Percentiles rank a stretch among this genome's conserved stretches.
Conservation (phyloP, 495 filamentous ascomycete species). For the Bacidia gigantensis region DNA sequence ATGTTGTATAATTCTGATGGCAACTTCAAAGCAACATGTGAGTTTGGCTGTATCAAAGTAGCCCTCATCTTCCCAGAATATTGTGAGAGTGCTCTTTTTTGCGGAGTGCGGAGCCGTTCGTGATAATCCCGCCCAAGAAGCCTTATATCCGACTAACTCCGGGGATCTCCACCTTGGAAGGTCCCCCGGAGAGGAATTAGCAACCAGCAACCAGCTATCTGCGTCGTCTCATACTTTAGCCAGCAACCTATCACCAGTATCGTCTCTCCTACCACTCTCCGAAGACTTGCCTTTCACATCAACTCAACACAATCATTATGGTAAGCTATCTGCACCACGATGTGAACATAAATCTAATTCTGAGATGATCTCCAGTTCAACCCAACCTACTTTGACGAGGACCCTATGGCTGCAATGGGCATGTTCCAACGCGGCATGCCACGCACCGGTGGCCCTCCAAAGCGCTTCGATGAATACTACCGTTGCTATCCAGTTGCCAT, state of each 20-base stretch:
- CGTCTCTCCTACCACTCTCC: not conserved
- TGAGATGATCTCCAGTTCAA: slow-evolving; percentile 33
- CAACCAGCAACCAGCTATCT: too few relatives aligned
- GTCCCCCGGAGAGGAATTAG: too few relatives aligned
- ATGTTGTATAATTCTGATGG: slow-evolving; percentile 53
- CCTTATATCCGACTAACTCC: too few relatives aligned
- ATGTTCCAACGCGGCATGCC: slow-evolving; percentile 28
- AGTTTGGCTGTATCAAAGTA: slow-evolving; percentile 42
- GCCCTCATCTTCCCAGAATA: slow-evolving; percentile 6
- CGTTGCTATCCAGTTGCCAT: slow-evolving; percentile 89
- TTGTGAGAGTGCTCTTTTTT: not conserved
- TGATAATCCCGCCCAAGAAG: too few relatives aligned
- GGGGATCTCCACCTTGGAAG: too few relatives aligned
- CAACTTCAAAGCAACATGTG: slow-evolving; percentile 50
- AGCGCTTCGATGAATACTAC: slow-evolving; percentile 94
- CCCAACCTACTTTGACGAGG: slow-evolving; percentile 40
- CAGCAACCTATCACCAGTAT: not conserved
- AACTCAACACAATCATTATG: not conserved
- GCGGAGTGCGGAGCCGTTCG: too few relatives aligned
- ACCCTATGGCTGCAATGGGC: slow-evolving; percentile 41
- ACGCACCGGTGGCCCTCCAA: slow-evolving; percentile 22
- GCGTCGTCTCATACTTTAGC: not conserved
- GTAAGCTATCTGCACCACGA: not conserved
- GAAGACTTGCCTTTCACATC: not conserved
- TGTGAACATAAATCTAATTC: too few relatives aligned